phyloP scores from a whole-genome alignment of 2,329 filamentous ascomycete species.

The Penicillium vulpinum region DNA sequence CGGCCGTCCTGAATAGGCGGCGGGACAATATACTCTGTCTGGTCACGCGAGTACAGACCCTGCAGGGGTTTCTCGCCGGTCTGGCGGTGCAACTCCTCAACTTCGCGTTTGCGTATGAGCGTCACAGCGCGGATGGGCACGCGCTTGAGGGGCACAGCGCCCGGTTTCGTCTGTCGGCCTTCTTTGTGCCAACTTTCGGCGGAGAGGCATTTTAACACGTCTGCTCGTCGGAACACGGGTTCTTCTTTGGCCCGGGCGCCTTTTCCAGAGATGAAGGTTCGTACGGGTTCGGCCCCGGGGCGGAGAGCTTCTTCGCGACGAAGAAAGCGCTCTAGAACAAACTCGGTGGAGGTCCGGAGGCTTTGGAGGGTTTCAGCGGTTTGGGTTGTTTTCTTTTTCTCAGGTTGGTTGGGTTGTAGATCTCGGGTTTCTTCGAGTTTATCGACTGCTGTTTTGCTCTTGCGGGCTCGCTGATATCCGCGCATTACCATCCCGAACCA shows the following conservation, averaged over 20 bases:
- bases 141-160: slow-evolving; percentile 74
- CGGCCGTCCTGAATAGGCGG: slow-evolving; percentile 78
- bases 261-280: slow-evolving; percentile 73
- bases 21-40: slow-evolving; percentile 96
- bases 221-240: slow-evolving; percentile 74
- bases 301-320: slow-evolving; percentile 87
- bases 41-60: slow-evolving; percentile 76
- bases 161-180: slow-evolving; percentile 71
- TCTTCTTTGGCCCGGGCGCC: slow-evolving; percentile 72
- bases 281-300: slow-evolving; percentile 67
- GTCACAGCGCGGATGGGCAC: slow-evolving; percentile 93
- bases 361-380: slow-evolving; percentile 82
- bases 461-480: slow-evolving; percentile 61
- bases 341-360: slow-evolving; percentile 83
- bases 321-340: slow-evolving; percentile 79
- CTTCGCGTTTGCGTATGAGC: slow-evolving; percentile 78
- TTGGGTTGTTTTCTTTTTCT: slow-evolving; percentile 71
- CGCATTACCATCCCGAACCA: slow-evolving; percentile 85
- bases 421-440: slow-evolving; percentile 77
- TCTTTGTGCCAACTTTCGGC: slow-evolving; percentile 98
- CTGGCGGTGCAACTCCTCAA: slow-evolving; percentile 77
- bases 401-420: slow-evolving; percentile 68
- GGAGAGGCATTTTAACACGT: slow-evolving; percentile 83
- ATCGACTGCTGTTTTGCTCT: slow-evolving; percentile 67
- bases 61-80: slow-evolving; percentile 83